phyloP scores from a whole-genome alignment of 1,139 yeast species.

The Pichia sp. region DNA sequence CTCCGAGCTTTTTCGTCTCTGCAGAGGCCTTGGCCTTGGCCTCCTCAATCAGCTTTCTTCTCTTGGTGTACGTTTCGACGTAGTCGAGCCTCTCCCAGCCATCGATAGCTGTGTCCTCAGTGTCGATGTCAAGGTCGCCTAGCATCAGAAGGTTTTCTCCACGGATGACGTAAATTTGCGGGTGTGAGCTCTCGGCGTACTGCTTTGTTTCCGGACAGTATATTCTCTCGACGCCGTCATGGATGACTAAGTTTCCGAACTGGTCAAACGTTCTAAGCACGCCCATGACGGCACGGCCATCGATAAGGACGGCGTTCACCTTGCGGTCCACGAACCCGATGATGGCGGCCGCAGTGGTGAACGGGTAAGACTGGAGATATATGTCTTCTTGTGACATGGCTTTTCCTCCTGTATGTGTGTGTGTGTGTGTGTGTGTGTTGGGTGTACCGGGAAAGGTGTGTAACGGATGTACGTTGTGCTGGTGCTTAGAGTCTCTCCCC shows the following conservation, averaged over 20 bases:
- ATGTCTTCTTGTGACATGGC: slow-evolving; percentile 36
- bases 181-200: slow-evolving; percentile 73
- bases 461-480: too few relatives aligned
- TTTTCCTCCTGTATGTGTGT: neutral
- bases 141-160: slow-evolving; percentile 97
- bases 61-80: slow-evolving; percentile 1
- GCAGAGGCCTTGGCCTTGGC: slow-evolving; percentile 10
- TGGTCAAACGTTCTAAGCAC: slow-evolving; percentile 94
- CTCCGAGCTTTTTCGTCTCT: slow-evolving; percentile 10
- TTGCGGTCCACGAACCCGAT: slow-evolving; percentile 91
- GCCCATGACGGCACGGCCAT: slow-evolving; percentile 86
- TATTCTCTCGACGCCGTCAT: slow-evolving; percentile 85
- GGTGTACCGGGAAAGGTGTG: too few relatives aligned
- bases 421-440: neutral
- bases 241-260: slow-evolving; percentile 87
- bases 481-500: too few relatives aligned
- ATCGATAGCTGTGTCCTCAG: slow-evolving; percentile 63
- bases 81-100: slow-evolving; percentile 20
- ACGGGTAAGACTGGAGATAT: slow-evolving; percentile 69
- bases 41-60: slow-evolving; percentile 6
- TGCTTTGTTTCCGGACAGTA: slow-evolving; percentile 49
- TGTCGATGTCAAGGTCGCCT: slow-evolving; percentile 91
- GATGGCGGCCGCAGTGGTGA: slow-evolving; percentile 95
- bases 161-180: slow-evolving; percentile 72
- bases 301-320: slow-evolving; percentile 81